Evolutionary conservation across 106 monocot species (phyloP).

Genomic region (Xerophyta viscosa): DNA sequence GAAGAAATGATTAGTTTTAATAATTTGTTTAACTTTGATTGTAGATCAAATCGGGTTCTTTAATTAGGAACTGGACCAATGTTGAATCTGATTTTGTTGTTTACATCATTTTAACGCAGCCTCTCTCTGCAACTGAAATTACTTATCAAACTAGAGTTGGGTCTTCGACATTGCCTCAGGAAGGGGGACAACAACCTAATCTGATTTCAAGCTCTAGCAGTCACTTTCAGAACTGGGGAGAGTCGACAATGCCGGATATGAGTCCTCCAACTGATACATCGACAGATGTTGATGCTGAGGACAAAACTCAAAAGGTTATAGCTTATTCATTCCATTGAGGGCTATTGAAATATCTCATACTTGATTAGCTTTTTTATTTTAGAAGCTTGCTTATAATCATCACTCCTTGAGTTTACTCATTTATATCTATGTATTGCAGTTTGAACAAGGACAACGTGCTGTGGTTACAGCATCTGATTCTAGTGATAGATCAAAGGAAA

Average conservation of each 20-base stretch:
- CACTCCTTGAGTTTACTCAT: too few relatives aligned
- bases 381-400: too few relatives aligned
- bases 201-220: slow-evolving; percentile 20
- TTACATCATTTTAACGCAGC: slow-evolving; percentile 13
- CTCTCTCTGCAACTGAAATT: slow-evolving; percentile 23
- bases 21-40: background rate
- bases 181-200: slow-evolving; percentile 22
- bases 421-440: slow-evolving; percentile 18
- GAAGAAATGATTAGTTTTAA: too few relatives aligned
- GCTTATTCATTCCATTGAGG: too few relatives aligned
- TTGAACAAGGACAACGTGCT: slow-evolving; percentile 49
- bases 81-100: background rate
- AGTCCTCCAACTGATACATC: slow-evolving; percentile 89
- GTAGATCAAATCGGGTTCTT: too few relatives aligned
- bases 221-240: slow-evolving; percentile 66
- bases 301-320: slow-evolving; percentile 64
- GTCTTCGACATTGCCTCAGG: slow-evolving; percentile 13
- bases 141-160: slow-evolving; percentile 13
- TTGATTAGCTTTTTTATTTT: background rate
- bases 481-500: slow-evolving; percentile 92
- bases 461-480: slow-evolving; percentile 67
- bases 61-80: too few relatives aligned
- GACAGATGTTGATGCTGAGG: slow-evolving; percentile 73
- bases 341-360: background rate
- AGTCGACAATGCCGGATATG: slow-evolving; percentile 62